Percentiles rank a stretch among this genome's conserved stretches.
Conservation (phyloP, 2,329 filamentous ascomycete species). For the Basipetospora chlamydospora region DNA sequence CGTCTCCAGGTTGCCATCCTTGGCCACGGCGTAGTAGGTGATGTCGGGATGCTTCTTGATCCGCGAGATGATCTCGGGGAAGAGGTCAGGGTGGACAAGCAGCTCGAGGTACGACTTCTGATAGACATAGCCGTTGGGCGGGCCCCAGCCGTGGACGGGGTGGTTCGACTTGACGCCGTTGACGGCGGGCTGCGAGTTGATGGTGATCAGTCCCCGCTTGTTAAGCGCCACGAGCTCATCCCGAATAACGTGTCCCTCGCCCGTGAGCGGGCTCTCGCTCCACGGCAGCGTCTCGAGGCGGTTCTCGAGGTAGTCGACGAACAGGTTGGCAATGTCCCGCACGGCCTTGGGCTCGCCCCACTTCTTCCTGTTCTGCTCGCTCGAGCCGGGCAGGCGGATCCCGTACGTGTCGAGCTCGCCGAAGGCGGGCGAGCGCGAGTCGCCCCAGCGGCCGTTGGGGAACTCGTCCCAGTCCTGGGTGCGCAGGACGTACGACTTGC, state of each 20-base stretch:
- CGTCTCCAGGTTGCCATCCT: slow-evolving; percentile 64
- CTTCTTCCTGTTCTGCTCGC: slow-evolving; percentile 87
- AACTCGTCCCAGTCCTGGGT: slow-evolving; percentile 99
- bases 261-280: slow-evolving; percentile 79
- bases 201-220: slow-evolving; percentile 72
- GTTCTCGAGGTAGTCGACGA: slow-evolving; percentile 71
- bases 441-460: slow-evolving; percentile 96
- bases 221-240: slow-evolving; percentile 69
- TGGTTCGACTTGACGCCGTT: slow-evolving; percentile 81
- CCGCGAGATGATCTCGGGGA: slow-evolving; percentile 60
- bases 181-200: slow-evolving; percentile 95
- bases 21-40: slow-evolving; percentile 89
- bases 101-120: slow-evolving; percentile 96
- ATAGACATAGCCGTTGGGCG: slow-evolving; percentile 89
- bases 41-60: slow-evolving; percentile 68
- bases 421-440: slow-evolving; percentile 89
- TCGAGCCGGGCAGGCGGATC: slow-evolving; percentile 84
- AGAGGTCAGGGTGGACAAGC: slow-evolving; percentile 66
- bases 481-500: slow-evolving; percentile 86
- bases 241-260: slow-evolving; percentile 68
- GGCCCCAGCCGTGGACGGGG: slow-evolving; percentile 84
- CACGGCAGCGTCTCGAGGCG: slow-evolving; percentile 75
- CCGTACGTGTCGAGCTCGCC: slow-evolving; percentile 91
- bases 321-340: slow-evolving; percentile 67
- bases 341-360: slow-evolving; percentile 79